Percentiles rank a stretch among this genome's conserved stretches.
Conservation (phyloP, 352 stramenopile genomes). For the Globisporangium lucens region DNA sequence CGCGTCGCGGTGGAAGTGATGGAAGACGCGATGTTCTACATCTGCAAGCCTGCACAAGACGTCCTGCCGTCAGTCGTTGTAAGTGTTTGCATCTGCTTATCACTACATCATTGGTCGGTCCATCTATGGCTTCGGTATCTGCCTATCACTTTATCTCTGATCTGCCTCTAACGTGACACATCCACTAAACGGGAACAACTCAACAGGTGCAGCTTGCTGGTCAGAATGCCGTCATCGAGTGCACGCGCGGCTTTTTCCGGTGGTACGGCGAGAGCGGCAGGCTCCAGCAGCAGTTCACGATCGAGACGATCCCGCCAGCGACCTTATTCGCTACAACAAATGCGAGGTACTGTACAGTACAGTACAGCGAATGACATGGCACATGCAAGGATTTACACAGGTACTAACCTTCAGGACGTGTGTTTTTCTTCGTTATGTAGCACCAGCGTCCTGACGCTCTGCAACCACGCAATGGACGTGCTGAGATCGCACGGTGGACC, state of each 20-base stretch:
- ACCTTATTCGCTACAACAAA: neutral
- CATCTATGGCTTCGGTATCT: neutral
- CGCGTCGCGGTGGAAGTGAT: slow-evolving; percentile 36
- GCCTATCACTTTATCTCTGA: neutral
- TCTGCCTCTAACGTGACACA: neutral
- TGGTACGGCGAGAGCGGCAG: slow-evolving; percentile 32
- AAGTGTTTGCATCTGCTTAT: neutral
- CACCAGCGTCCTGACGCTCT: slow-evolving; percentile 9
- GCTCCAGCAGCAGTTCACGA: slow-evolving; percentile 52
- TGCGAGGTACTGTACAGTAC: neutral
- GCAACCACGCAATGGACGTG: slow-evolving; percentile 15
- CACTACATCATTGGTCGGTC: too few species aligned
- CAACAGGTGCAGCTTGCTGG: slow-evolving; percentile 10
- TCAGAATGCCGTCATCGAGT: slow-evolving; percentile 18
- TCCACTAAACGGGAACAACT: neutral
- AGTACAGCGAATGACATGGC: neutral
- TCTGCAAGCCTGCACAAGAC: slow-evolving; percentile 19
- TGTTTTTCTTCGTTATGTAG: neutral
- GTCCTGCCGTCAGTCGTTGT: slow-evolving; percentile 7
- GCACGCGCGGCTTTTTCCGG: slow-evolving; percentile 44
- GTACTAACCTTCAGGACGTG: neutral
- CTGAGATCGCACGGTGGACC: slow-evolving; percentile 12
- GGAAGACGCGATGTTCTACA: slow-evolving; percentile 28
- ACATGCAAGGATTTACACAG: neutral
- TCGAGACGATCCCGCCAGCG: slow-evolving; percentile 50